Base-by-base conservation (phyloP, 2,329 filamentous ascomycete species). In the Trichothecium roseum region DNA sequence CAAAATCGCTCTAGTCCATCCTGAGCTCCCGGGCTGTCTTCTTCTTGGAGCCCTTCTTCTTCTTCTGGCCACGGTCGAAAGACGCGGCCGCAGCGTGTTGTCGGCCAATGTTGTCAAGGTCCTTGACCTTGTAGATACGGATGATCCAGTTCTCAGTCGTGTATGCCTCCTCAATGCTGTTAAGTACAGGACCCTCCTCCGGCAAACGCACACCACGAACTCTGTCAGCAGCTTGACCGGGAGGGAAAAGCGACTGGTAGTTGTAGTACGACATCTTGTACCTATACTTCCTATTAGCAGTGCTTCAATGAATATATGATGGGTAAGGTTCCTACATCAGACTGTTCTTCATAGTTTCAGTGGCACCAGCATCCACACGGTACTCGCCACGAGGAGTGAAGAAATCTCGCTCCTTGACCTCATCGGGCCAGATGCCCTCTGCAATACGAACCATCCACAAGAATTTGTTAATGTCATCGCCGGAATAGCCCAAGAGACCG, bases 231-330 rank as follows among this genome's bases (percentile, higher is more conserved):
- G 85, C 88, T 63, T 96, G 87, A 42, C 91, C 91, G 3, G 81
- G 72, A 30, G 88, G 89, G 74, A 96, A 98, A 43, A 98, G 77
- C 32, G 73, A 66, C 61, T 89, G 76, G 70, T 84, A 98, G 72
- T 96, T 96, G 76, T 98, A 84, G 74, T 98, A 98, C 16, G 87
- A 95, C 88, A 98, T 95, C 74, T 98, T 98, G 77, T 98, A 98
- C 86, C 88, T 94, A 45, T 45, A 20, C 20, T 27, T 9, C 6
- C 18, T 34, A 51, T 60, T 41, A 59, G 54, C 30, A 20, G 14
- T 30, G 10, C 28, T 16, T 10, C n/a, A 27, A 16, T 10, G 14
- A 32, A 10, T 12, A 27, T 13, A 12, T n/a, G 7, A 17, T n/a
- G 26, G 14, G 12, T n/a, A 3, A 16, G 6, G 8, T 29, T 66